Evolutionary conservation across 257 asterid genomes (phyloP), one percentile per base, ranked within the genome.

Genomic region (Pogostemon cablin): DNA sequence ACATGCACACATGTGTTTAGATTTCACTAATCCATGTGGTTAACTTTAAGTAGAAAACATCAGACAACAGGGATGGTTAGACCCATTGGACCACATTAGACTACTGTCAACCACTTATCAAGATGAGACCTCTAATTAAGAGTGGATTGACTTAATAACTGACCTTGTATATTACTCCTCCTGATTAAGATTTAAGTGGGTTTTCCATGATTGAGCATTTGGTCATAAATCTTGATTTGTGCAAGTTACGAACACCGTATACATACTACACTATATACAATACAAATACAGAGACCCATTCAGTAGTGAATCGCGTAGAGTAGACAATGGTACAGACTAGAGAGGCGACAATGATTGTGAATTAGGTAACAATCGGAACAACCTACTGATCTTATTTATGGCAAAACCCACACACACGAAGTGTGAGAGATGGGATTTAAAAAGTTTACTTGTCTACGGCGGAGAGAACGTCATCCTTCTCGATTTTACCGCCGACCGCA

Each of bases 401-500:
- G 38, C 10, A 17, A 15, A 12, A 5, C 5, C 3, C 11, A 72
- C 0, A 54, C 4, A 53, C 3, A 49, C 0, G 38, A 69, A 62
- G 11, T 34, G 11, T 32, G 46, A 47, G 32, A 49, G 9, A 2
- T 3, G 20, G 37, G 5, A 8, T 41, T 5, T n/a, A 67, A 57
- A 67, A 57, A 41, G 38, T 4, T 57, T 72, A 79, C 98, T 86
- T 90, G 77, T 93, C 97, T 65, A 93, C 97, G 59, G 97, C 97
- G 35, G 93, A 81, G 49, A 86, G 89, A 77, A 93, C 97, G 4
- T 85, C 92, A 55, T 74, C 73, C 81, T 93, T 93, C 54, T 81
- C 83, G 67, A 93, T 90, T 84, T 79, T 82, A 39, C 98, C 98
- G 67, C 98, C 98, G 57, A 90, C 83, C 60, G 96, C 95, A 82